A percentile compares a stretch with the other conserved stretches of the same genome.
Evolutionary conservation across 306 rosid genomes (phyloP).

Genomic region (Quercus aquifolioides): DNA sequence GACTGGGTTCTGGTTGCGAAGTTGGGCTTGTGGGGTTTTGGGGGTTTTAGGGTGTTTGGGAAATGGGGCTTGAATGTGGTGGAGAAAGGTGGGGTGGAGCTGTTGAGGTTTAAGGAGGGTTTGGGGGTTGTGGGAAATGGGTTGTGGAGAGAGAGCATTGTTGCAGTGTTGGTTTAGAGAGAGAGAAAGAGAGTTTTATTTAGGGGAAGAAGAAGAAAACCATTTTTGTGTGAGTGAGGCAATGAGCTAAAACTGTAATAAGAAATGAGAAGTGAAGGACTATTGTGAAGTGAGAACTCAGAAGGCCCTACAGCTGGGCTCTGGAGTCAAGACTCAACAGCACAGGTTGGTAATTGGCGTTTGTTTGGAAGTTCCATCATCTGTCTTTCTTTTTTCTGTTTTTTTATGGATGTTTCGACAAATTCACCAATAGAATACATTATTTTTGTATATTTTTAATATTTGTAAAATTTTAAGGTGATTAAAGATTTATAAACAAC

Average conservation of each 20-base stretch:
- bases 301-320: background rate
- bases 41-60: slow-evolving; percentile 42
- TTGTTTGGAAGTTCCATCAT: no score
- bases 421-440: rapidly evolving
- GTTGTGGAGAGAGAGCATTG: slow-evolving; percentile 50
- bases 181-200: background rate
- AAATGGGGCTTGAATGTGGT: slow-evolving; percentile 8
- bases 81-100: slow-evolving; percentile 11
- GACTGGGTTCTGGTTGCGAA: slow-evolving; percentile 23
- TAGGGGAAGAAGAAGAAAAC: background rate
- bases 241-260: no score
- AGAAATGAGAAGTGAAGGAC: slow-evolving; percentile 7
- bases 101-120: slow-evolving; percentile 7
- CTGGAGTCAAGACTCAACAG: no score
- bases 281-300: no score
- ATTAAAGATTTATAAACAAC: rapidly evolving
- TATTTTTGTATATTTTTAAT: no score
- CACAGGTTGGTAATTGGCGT: no score
- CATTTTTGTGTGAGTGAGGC: background rate
- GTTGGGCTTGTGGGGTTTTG: slow-evolving; percentile 17
- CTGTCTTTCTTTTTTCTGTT: no score
- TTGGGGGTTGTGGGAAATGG: slow-evolving; percentile 25
- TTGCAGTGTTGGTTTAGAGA: background rate
- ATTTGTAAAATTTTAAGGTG: rapidly evolving
- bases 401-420: no score